A percentile compares a stretch with the other conserved stretches of the same genome.
Evolutionary conservation across 2,329 filamentous ascomycete species (phyloP).

Genomic region (Raffaelea ambrosiae): DNA sequence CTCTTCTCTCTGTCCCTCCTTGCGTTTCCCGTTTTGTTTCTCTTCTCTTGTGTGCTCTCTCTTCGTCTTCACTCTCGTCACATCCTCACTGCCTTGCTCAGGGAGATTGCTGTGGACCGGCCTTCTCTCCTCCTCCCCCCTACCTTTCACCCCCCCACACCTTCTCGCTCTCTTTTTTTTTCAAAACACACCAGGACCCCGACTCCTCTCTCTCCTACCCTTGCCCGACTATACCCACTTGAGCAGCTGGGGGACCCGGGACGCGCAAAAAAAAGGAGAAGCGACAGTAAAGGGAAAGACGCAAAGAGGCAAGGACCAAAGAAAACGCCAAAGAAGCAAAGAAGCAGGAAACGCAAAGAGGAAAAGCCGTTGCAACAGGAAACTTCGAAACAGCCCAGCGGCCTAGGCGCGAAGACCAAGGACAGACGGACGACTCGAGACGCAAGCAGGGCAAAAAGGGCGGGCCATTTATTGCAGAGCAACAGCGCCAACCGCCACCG

Average conservation of each 20-base stretch:
- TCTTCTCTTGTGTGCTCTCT: neutral
- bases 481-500: too few species aligned
- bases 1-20: neutral
- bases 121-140: neutral
- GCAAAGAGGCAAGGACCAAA: neutral
- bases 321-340: too few species aligned
- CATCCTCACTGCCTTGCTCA: neutral
- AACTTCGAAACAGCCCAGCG: neutral
- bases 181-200: neutral
- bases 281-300: neutral
- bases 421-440: too few species aligned
- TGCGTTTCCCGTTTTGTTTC: neutral
- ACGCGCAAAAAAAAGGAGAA: neutral
- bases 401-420: too few species aligned
- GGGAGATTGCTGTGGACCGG: constrained; percentile 10
- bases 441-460: too few species aligned
- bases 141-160: neutral
- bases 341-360: too few species aligned
- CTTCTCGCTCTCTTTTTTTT: neutral
- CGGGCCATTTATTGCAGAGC: too few species aligned
- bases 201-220: neutral
- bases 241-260: neutral
- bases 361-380: too few species aligned
- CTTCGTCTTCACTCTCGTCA: neutral
- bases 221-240: neutral